Conservation (phyloP, 192 early-diverging fungal genomes). For the Allomyces arbusculus region DNA sequence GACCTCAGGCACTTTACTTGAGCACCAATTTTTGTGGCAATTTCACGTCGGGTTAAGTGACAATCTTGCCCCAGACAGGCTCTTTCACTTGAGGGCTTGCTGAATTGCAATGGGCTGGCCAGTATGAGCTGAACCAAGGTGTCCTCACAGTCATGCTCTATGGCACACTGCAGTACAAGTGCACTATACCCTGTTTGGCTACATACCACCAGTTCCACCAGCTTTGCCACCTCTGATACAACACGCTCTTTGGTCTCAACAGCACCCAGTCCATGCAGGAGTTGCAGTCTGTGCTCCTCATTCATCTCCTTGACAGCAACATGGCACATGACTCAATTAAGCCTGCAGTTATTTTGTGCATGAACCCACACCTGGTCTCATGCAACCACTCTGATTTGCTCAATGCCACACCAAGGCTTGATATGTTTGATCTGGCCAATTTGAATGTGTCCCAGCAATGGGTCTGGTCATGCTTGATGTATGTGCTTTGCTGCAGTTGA, state of each 20-base stretch:
- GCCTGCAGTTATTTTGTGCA: background rate
- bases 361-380: background rate
- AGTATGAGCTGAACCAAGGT: conserved; percentile 63
- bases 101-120: conserved; percentile 79
- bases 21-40: conserved; percentile 91
- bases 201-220: conserved; percentile 44
- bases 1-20: conserved; percentile 66
- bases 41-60: conserved; percentile 61
- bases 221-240: conserved; percentile 55
- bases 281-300: conserved; percentile 18
- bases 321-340: background rate
- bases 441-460: too few relatives aligned
- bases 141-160: conserved; percentile 78
- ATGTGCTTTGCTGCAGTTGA: conserved; percentile 52
- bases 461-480: too few relatives aligned
- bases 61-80: conserved; percentile 50
- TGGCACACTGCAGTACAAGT: conserved; percentile 79
- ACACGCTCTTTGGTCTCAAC: conserved; percentile 12
- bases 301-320: conserved; percentile 12
- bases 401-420: conserved; percentile 8
- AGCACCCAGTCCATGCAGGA: background rate
- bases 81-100: conserved; percentile 76
- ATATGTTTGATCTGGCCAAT: background rate
- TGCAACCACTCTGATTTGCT: background rate
- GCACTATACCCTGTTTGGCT: conserved; percentile 61